phyloP scores from a whole-genome alignment of 2,329 filamentous ascomycete species.

The Elsinoe perseae region DNA sequence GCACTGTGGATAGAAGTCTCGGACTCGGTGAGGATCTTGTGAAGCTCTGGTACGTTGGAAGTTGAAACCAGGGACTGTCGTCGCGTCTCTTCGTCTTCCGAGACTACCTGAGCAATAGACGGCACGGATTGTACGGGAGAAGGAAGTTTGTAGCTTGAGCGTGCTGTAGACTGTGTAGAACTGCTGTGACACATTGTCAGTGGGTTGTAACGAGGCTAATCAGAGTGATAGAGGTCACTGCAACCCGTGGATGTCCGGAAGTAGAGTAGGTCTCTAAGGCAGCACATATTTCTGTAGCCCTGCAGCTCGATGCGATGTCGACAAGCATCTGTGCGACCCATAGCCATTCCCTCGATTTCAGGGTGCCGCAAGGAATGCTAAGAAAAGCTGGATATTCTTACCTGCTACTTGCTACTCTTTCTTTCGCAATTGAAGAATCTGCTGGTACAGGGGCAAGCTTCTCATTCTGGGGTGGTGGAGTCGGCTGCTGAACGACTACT shows the following conservation, averaged over 20 bases:
- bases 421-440: neutral
- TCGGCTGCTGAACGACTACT: conserved; percentile 14
- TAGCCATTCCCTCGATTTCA: neutral
- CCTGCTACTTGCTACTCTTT: conserved; percentile 5
- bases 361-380: neutral
- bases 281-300: neutral
- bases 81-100: conserved; percentile 3
- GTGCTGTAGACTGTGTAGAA: neutral
- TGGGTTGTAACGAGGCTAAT: neutral
- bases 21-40: conserved; percentile 3
- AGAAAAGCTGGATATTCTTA: neutral
- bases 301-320: neutral
- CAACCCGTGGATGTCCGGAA: neutral
- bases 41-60: conserved; percentile 8
- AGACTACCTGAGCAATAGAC: neutral
- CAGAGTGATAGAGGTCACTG: too few species aligned
- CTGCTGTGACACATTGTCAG: neutral
- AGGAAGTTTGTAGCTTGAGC: neutral
- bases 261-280: neutral
- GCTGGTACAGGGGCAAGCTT: neutral
- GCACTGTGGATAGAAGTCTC: neutral
- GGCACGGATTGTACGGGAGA: neutral
- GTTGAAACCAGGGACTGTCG: conserved; percentile 8
- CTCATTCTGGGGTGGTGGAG: conserved; percentile 14
- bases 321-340: neutral